A percentile compares a stretch with the other conserved stretches of the same genome.
These are phyloP conservation scores for Lentinula edodes DNA, from an alignment of 768 basidiomycete species.

Conservation along the genomic window DNA sequence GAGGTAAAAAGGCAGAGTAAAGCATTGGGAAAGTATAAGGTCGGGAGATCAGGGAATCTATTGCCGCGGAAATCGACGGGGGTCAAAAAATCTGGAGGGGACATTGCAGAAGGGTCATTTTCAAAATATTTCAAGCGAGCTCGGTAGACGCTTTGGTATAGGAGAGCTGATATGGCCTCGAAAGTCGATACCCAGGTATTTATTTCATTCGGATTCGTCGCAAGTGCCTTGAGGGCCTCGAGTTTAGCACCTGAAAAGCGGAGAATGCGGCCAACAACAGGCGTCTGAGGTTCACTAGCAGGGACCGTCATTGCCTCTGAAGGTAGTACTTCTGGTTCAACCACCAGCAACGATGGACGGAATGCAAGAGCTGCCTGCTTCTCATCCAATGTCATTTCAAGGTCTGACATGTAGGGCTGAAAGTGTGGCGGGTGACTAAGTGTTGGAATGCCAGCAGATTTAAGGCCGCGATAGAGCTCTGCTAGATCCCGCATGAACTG, in stretches of 20 bases:
- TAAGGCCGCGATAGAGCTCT: constrained; percentile 13
- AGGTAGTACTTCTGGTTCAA: background rate
- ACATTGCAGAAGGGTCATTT: constrained; percentile 8
- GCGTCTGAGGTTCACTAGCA: background rate
- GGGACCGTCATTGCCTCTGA: background rate
- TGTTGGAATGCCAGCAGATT: background rate
- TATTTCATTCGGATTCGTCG: constrained; percentile 9
- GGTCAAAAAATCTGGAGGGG: constrained; percentile 13
- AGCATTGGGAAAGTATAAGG: constrained; percentile 12
- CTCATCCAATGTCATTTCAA: constrained; percentile 10
- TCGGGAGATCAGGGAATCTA: constrained; percentile 3
- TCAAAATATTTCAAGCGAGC: constrained; percentile 9
- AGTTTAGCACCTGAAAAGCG: constrained; percentile 12
- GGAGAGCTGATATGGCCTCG: constrained; percentile 12
- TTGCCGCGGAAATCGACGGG: constrained; percentile 13
- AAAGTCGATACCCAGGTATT: constrained; percentile 13
- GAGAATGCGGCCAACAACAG: constrained; percentile 10
- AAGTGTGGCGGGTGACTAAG: constrained; percentile 11
- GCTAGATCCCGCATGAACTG: constrained; percentile 13
- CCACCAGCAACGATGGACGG: constrained; percentile 1
- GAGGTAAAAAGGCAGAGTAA: constrained; percentile 5
- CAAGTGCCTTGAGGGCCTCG: background rate
- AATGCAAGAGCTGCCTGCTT: constrained; percentile 7
- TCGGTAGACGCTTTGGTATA: constrained; percentile 12
- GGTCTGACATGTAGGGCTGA: constrained; percentile 11